These are phyloP conservation scores for Pichia sp. DNA, from an alignment of 1,139 yeast species.

Conservation along the genomic window DNA sequence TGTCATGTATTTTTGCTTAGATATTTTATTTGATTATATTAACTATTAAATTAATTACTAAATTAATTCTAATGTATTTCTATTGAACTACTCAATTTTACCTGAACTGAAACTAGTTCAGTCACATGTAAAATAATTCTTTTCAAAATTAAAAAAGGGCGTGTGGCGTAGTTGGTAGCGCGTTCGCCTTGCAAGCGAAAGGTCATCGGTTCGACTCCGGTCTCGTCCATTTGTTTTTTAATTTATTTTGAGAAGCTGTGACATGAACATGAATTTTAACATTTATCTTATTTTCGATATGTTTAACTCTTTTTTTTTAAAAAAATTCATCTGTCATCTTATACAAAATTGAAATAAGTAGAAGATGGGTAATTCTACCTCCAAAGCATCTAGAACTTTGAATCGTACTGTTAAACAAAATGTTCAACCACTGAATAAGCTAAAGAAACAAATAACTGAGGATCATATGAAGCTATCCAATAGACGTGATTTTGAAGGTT, in stretches of 20 bases:
- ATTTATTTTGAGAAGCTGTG: not conserved
- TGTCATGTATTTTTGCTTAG: too few species aligned
- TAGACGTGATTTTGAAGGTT: not conserved
- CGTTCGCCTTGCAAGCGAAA: slow-evolving; percentile 62
- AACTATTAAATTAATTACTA: too few species aligned
- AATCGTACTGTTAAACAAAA: slow-evolving; percentile 1
- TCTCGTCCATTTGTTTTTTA: slow-evolving; percentile 46
- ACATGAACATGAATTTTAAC: not conserved
- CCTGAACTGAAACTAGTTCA: too few species aligned
- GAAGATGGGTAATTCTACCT: slow-evolving; percentile 18
- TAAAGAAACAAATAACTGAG: slow-evolving; percentile 5
- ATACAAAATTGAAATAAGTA: not conserved
- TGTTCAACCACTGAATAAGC: not conserved
- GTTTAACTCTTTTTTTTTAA: not conserved
- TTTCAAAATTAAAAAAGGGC: too few species aligned
- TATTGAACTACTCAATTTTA: too few species aligned
- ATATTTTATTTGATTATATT: too few species aligned
- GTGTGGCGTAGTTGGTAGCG: slow-evolving; percentile 73
- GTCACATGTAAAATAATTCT: too few species aligned
- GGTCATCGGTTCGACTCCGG: slow-evolving; percentile 65
- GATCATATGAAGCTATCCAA: not conserved
- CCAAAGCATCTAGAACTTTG: slow-evolving; percentile 12
- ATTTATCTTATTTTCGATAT: not conserved
- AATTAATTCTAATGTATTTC: too few species aligned
- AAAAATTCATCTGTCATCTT: not conserved